Base-by-base conservation (phyloP, 2,329 filamentous ascomycete genomes). In the Xylaria sp. region DNA sequence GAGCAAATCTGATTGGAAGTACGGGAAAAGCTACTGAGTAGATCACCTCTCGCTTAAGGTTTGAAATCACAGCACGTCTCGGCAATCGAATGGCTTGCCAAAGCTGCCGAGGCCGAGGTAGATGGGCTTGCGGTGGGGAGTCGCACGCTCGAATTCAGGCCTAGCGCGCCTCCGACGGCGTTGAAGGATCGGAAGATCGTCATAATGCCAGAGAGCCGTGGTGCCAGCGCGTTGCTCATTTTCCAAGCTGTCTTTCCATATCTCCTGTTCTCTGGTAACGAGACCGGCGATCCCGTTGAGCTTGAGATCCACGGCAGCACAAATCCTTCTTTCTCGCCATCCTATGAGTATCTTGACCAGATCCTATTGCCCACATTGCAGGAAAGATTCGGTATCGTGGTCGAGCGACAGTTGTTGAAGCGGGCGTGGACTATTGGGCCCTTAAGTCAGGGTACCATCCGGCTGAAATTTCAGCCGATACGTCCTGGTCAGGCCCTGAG, bases 311-410 rank as follows among this genome's bases (percentile, higher is more conserved):
- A 83, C 1, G 88, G 88, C 5, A 88, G 88, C 18, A 90, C 88
- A 1, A 90, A 91, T 70, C 84, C 87, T 2, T 80, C 82, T 10
- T 88, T 83, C 73, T 88, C 87, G 0, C 81, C 83, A 1, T 87
- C 84, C n/a, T 89, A 83, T 67, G 88, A 91, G 73, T 91, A 90
- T 73, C 78, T 90, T 3, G 86, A 89, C 73, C 88, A 90, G 73
- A 85, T 90, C 0, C 80, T 91, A 0, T 78, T 90, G 37, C 88
- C 88, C 2, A 80, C 82, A 0, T 78, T 91, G 0, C 81, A 87
- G 73, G 79, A 81, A 2, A 80, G 81, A 3, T 88, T 89, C 63
- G 82, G 83, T 1, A 77, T 89, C 48, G 63, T 66, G 0, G 81
- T 88, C 3, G 81, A 85, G 67, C 76, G 86, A 8, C 72, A 77